A percentile compares a stretch with the other conserved stretches of the same genome.
Conservation (phyloP, 768 basidiomycete species). For the Infundibulicybe gibba region DNA sequence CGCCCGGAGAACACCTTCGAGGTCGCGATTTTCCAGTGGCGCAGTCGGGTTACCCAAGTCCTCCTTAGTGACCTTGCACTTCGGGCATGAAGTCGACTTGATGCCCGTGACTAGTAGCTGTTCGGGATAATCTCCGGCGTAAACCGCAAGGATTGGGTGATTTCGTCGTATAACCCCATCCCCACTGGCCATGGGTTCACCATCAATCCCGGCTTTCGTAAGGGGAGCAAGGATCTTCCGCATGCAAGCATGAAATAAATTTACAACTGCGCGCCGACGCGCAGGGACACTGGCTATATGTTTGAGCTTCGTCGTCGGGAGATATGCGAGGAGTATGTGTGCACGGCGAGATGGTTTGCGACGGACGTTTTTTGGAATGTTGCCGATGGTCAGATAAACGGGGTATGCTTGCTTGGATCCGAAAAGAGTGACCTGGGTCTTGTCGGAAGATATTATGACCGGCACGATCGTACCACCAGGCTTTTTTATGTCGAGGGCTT, state of each 20-base stretch:
- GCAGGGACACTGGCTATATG: conserved; percentile 24
- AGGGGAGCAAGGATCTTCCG: conserved; percentile 23
- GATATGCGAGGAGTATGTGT: conserved; percentile 34
- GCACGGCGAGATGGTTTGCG: conserved; percentile 26
- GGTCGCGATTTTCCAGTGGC: conserved; percentile 4
- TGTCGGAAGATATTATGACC: conserved; percentile 37
- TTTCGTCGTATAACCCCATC: conserved; percentile 26
- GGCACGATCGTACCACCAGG: conserved; percentile 27
- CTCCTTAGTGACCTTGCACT: conserved; percentile 12
- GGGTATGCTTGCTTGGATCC: conserved; percentile 35
- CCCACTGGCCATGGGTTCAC: conserved; percentile 21
- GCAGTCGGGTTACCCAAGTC: conserved; percentile 14
- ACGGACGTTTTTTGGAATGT: conserved; percentile 26
- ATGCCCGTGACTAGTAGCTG: conserved; percentile 31
- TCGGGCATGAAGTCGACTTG: conserved; percentile 23
- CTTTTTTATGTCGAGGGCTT: conserved; percentile 7
- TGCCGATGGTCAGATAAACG: conserved; percentile 39
- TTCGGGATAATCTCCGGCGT: conserved; percentile 40
- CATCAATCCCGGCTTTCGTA: conserved; percentile 14
- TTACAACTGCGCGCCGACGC: conserved; percentile 19
- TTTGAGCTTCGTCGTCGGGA: conserved; percentile 31
- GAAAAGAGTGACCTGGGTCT: conserved; percentile 34
- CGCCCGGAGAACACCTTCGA: conserved; percentile 13
- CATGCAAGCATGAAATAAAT: conserved; percentile 35
- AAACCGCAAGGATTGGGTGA: conserved; percentile 36